Evolutionary conservation across 331 rosid genomes (phyloP).

Genomic region (Prunus yedoensis): DNA sequence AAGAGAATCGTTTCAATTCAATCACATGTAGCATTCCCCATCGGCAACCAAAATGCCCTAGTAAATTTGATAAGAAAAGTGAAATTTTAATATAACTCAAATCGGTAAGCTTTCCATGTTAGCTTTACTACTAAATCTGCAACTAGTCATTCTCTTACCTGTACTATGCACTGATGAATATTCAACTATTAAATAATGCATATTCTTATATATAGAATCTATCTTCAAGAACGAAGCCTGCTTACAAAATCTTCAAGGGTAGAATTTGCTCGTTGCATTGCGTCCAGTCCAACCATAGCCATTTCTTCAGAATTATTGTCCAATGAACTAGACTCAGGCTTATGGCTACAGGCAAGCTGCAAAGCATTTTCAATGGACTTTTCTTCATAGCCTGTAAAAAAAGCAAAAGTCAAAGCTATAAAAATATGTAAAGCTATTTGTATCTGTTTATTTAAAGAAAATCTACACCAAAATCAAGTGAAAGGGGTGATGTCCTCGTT

Average conservation of each 20-base stretch:
- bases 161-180: not conserved
- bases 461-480: not conserved
- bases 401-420: conserved; percentile 8
- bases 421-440: not conserved
- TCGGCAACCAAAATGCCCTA: not conserved
- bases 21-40: not conserved
- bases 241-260: conserved; percentile 97
- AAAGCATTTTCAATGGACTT: conserved; percentile 33
- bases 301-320: conserved; percentile 35
- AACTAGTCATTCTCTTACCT: not conserved
- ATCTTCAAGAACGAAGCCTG: conserved; percentile 9
- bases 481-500: not conserved
- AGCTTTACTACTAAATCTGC: conserved; percentile 1
- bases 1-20: not conserved
- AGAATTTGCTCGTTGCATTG: conserved; percentile 86
- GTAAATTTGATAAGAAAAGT: not conserved
- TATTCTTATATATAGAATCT: not conserved
- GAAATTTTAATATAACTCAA: not conserved
- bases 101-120: not conserved
- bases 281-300: conserved; percentile 64
- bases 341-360: conserved; percentile 27
- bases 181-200: not conserved
- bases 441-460: not conserved
- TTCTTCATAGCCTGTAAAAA: conserved; percentile 44
- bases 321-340: conserved; percentile 20